Conservation (phyloP, 2,329 filamentous ascomycete species). For the Madurella fahalii region DNA sequence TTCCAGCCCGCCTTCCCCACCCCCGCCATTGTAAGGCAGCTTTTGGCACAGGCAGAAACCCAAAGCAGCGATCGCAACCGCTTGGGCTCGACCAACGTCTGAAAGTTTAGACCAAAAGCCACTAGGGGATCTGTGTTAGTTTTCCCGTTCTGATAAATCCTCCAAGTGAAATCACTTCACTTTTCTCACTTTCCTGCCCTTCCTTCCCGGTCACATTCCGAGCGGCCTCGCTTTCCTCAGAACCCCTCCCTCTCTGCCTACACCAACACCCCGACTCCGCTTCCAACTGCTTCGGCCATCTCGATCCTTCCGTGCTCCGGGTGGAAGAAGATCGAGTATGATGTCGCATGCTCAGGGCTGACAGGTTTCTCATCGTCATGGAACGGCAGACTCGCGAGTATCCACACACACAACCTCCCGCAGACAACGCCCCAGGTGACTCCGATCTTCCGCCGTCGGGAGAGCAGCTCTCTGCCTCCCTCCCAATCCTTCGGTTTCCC, state of each 20-base stretch:
- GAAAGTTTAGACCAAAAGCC: neutral
- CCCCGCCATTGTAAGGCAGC: slow-evolving; percentile 19
- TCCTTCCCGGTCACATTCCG: neutral
- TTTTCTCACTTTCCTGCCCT: neutral
- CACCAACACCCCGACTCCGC: neutral
- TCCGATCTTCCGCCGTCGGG: neutral
- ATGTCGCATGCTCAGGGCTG: slow-evolving; percentile 33
- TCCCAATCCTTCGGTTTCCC: slow-evolving; percentile 53
- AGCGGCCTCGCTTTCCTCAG: neutral
- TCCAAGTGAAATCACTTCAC: neutral
- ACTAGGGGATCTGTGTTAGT: slow-evolving; percentile 6
- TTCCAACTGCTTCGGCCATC: slow-evolving; percentile 2
- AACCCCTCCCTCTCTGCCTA: neutral
- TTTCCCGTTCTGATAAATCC: neutral
- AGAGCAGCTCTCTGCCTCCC: slow-evolving; percentile 36
- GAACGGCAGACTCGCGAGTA: slow-evolving; percentile 40
- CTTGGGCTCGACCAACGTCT: neutral
- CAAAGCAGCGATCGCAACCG: slow-evolving; percentile 12
- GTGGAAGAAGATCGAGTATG: slow-evolving; percentile 32
- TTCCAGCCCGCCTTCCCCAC: slow-evolving; percentile 16
- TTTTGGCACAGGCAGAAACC: slow-evolving; percentile 19
- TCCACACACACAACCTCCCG: neutral
- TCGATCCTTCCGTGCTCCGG: slow-evolving; percentile 15
- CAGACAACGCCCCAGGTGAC: slow-evolving; percentile 1
- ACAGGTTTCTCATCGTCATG: slow-evolving; percentile 45